A percentile compares a stretch with the other conserved stretches of the same genome.
Conservation (phyloP, 2,329 filamentous ascomycete species). For the Mollisiaceae sp. region DNA sequence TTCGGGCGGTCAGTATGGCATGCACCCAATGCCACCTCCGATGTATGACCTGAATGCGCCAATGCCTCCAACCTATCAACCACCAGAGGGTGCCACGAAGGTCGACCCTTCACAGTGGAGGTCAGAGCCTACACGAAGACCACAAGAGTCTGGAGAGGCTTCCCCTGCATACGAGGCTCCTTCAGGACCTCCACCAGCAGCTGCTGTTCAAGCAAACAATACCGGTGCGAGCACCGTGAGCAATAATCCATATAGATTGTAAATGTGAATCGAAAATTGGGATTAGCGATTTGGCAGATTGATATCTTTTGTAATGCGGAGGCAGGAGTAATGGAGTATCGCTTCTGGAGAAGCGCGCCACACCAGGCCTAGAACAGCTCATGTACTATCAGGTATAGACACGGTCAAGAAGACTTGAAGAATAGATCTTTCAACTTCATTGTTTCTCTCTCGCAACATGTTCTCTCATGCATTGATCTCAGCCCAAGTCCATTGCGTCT, state of each 20-base stretch:
- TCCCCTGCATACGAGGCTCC: conserved; percentile 51
- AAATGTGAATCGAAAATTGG: conserved; percentile 15
- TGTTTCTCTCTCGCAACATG: not conserved
- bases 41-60: conserved; percentile 60
- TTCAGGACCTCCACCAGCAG: conserved; percentile 54
- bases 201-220: conserved; percentile 38
- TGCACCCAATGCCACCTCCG: conserved; percentile 58
- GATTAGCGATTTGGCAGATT: conserved; percentile 15
- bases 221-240: conserved; percentile 40
- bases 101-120: conserved; percentile 56
- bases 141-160: conserved; percentile 36
- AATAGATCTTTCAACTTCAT: conserved; percentile 18
- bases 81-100: conserved; percentile 57
- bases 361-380: conserved; percentile 9
- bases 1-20: conserved; percentile 46
- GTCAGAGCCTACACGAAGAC: conserved; percentile 39
- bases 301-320: conserved; percentile 31
- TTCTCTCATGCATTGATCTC: conserved; percentile 8
- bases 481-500: conserved; percentile 71
- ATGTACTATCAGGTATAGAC: conserved; percentile 46
- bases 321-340: conserved; percentile 30
- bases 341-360: conserved; percentile 16
- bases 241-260: conserved; percentile 44
- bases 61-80: conserved; percentile 60
- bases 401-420: conserved; percentile 19